Percentiles rank a stretch among this genome's conserved stretches.
These are phyloP conservation scores for Xylaria castorea DNA, from an alignment of 495 filamentous ascomycete genomes.

Conservation along the genomic window DNA sequence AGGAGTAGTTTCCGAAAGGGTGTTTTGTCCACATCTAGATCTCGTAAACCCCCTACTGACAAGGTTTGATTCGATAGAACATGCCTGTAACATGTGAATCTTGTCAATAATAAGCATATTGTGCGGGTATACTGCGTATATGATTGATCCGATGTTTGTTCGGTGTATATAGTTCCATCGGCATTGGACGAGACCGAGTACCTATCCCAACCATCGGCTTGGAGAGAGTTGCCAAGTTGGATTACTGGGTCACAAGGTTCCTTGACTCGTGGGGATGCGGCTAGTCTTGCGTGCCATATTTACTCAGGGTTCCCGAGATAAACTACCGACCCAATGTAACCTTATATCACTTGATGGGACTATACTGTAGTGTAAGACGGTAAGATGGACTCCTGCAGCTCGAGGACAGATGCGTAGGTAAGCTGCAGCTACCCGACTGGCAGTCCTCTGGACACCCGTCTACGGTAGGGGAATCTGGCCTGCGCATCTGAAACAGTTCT, in stretches of 20 bases:
- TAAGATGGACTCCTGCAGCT: conserved; percentile 22
- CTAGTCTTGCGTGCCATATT: conserved; percentile 9
- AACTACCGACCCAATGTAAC: conserved; percentile 26
- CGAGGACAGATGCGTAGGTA: conserved; percentile 19
- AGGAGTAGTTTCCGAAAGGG: conserved; percentile 3
- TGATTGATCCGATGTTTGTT: background rate
- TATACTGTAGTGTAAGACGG: conserved; percentile 25
- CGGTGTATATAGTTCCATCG: background rate
- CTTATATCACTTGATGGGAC: conserved; percentile 29
- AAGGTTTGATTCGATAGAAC: background rate
- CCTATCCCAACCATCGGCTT: conserved; percentile 17
- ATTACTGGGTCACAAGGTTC: conserved; percentile 5
- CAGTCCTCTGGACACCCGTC: background rate
- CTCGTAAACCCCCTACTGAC: background rate
- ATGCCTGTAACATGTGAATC: background rate
- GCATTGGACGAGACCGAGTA: background rate
- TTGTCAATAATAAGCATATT: background rate
- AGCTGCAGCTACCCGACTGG: conserved; percentile 27
- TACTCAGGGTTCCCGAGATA: conserved; percentile 21
- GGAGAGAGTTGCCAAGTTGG: conserved; percentile 23
- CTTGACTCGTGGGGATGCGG: conserved; percentile 15
- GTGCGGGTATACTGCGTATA: background rate
- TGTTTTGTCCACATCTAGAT: background rate
- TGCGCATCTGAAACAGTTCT: conserved; percentile 23
- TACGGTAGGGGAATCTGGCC: conserved; percentile 15